A percentile compares a stretch with the other conserved stretches of the same genome.
Conservation (phyloP, 129 eudicot genomes). For the Flaveria sonorensis region DNA sequence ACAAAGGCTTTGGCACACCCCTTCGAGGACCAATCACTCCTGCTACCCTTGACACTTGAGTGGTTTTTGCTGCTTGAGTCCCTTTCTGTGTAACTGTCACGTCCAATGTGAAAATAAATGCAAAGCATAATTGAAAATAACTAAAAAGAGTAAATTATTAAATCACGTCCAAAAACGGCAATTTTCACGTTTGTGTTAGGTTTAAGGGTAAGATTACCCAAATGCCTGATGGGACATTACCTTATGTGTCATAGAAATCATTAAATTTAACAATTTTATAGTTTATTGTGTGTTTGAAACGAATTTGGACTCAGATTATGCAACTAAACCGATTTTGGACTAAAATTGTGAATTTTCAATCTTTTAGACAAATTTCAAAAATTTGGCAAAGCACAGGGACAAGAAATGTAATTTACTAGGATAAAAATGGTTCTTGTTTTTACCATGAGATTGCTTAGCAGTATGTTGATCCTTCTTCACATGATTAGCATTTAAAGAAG, state of each 20-base stretch:
- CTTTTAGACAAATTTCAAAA: too few species aligned
- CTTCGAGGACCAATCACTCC: slow-evolving; percentile 44
- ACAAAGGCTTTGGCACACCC: slow-evolving; percentile 54
- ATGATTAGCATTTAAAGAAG: slow-evolving; percentile 51
- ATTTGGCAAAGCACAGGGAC: too few species aligned
- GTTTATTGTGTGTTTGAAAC: too few species aligned
- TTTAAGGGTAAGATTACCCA: background rate
- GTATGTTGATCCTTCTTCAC: slow-evolving; percentile 42
- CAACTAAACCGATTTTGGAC: too few species aligned
- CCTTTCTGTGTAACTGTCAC: slow-evolving; percentile 50
- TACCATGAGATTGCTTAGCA: slow-evolving; percentile 39
- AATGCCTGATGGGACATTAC: background rate
- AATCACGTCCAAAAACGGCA: background rate
- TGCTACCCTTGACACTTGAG: slow-evolving; percentile 35
- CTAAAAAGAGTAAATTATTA: background rate
- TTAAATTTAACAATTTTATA: background rate
- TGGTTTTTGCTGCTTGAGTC: slow-evolving; percentile 40
- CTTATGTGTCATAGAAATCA: background rate
- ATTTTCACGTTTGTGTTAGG: background rate
- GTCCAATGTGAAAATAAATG: background rate
- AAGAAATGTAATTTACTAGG: background rate
- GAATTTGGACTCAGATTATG: too few species aligned
- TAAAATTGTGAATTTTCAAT: too few species aligned
- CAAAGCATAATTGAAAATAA: background rate
- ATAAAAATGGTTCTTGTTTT: slow-evolving; percentile 8